Evolutionary conservation across 2,329 filamentous ascomycete genomes (phyloP).

Genomic region (Scedosporium dehoogii): DNA sequence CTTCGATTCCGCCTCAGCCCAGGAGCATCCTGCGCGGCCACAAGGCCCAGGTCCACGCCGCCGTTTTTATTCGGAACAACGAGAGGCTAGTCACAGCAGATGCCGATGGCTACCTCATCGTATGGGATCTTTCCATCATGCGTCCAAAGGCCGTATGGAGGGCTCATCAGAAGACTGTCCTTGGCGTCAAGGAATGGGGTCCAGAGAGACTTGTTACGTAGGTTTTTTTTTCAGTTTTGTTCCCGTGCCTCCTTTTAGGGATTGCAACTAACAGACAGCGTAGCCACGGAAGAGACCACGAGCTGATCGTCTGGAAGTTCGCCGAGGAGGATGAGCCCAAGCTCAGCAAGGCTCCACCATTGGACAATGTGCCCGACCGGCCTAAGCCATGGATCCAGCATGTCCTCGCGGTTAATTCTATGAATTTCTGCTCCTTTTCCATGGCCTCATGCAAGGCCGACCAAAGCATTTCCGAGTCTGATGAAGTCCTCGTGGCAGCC

Average conservation of each 20-base stretch:
- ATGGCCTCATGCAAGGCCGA: slow-evolving; percentile 16
- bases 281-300: slow-evolving; percentile 86
- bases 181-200: slow-evolving; percentile 65
- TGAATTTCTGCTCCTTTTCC: slow-evolving; percentile 86
- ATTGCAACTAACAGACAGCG: neutral
- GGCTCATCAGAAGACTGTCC: slow-evolving; percentile 67
- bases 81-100: slow-evolving; percentile 75
- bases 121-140: slow-evolving; percentile 79
- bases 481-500: slow-evolving; percentile 60
- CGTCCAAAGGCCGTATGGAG: slow-evolving; percentile 77
- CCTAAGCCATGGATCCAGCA: slow-evolving; percentile 78
- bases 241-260: neutral
- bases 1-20: slow-evolving; percentile 24
- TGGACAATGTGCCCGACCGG: slow-evolving; percentile 46
- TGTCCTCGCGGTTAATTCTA: slow-evolving; percentile 74
- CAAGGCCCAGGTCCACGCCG: slow-evolving; percentile 65
- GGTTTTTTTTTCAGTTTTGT: slow-evolving; percentile 26
- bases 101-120: slow-evolving; percentile 76
- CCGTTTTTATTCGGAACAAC: slow-evolving; percentile 64
- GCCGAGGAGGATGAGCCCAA: slow-evolving; percentile 46
- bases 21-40: slow-evolving; percentile 75
- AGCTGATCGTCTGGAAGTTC: slow-evolving; percentile 76
- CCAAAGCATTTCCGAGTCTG: slow-evolving; percentile 12
- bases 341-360: slow-evolving; percentile 60
- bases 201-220: slow-evolving; percentile 74